Evolutionary conservation across 169 alveolate species (phyloP).

Genomic region (Cyclospora cayetanensis): DNA sequence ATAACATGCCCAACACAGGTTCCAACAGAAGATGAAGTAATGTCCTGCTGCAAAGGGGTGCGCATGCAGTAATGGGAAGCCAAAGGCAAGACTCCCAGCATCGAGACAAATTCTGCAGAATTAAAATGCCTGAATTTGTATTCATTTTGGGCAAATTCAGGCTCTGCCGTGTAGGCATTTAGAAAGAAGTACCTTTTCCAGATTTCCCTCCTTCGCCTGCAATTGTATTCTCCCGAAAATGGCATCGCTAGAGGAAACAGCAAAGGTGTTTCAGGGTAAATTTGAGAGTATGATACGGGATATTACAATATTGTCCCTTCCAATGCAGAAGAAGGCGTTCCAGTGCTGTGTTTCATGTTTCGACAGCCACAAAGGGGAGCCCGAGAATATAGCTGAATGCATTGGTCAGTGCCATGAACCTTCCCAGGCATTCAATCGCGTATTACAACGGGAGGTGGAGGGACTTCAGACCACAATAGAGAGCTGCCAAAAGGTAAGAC

Average conservation of each 20-base stretch:
- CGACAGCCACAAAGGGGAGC: constrained; percentile 39
- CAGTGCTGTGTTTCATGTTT: constrained; percentile 61
- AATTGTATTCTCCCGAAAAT: neutral
- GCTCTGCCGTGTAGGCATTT: no score
- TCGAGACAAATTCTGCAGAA: no score
- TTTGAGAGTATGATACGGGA: constrained; percentile 38
- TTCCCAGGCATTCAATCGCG: neutral
- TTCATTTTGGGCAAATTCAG: no score
- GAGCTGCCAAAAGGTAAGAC: constrained; percentile 51
- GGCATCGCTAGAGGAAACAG: constrained; percentile 61
- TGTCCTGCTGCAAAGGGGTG: no score
- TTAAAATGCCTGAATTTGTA: no score
- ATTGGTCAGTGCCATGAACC: constrained; percentile 40
- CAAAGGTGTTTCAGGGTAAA: constrained; percentile 26
- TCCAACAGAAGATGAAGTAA: no score
- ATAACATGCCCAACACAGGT: no score
- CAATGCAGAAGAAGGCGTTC: constrained; percentile 31
- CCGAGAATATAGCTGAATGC: constrained; percentile 39
- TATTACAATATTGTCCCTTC: neutral
- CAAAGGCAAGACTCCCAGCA: no score
- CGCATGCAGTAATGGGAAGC: no score
- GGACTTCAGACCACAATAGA: constrained; percentile 45
- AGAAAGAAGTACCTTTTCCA: neutral
- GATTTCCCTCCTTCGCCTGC: neutral
- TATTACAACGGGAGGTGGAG: constrained; percentile 37